phyloP scores from a whole-genome alignment of 768 basidiomycete species.

The Mycena venus region DNA sequence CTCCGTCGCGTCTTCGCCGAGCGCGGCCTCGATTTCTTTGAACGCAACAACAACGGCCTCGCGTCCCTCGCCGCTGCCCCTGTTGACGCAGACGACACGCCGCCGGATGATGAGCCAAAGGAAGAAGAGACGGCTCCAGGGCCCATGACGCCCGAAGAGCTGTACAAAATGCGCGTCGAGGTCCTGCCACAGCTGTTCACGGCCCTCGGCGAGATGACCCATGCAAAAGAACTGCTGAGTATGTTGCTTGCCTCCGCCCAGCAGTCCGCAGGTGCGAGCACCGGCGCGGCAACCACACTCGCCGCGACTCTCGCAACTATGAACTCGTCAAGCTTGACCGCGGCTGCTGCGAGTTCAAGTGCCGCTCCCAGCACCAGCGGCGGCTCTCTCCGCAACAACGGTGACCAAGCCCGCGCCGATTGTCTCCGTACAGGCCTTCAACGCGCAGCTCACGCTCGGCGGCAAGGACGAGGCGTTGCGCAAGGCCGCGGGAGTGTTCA shows the following conservation, averaged over 20 bases:
- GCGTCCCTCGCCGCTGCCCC: constrained; percentile 29
- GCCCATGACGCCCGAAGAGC: constrained; percentile 80
- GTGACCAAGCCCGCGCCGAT: constrained; percentile 79
- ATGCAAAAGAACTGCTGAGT: constrained; percentile 78
- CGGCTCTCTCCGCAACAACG: constrained; percentile 68
- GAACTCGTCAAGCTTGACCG: not conserved
- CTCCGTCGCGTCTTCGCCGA: constrained; percentile 80
- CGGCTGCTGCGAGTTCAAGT: not conserved
- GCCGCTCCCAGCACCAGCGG: not conserved
- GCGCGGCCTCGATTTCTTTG: constrained; percentile 83
- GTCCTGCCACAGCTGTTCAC: constrained; percentile 78
- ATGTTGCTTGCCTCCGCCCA: constrained; percentile 63
- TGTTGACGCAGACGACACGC: constrained; percentile 43
- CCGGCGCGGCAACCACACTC: constrained; percentile 9
- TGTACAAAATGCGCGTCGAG: constrained; percentile 80
- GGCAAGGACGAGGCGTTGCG: constrained; percentile 86
- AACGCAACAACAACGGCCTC: constrained; percentile 55
- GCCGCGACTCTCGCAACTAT: not conserved
- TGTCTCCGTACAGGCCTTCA: constrained; percentile 76
- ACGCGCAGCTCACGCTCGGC: constrained; percentile 79
- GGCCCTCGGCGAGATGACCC: constrained; percentile 84
- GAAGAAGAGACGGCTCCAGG: constrained; percentile 46
- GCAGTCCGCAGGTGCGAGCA: constrained; percentile 46
- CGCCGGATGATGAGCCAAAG: constrained; percentile 43
- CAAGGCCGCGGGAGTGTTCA: constrained; percentile 80